Evolutionary conservation across 1,284 basidiomycete species (phyloP).

Genomic region (Apiotrichum sp.): DNA sequence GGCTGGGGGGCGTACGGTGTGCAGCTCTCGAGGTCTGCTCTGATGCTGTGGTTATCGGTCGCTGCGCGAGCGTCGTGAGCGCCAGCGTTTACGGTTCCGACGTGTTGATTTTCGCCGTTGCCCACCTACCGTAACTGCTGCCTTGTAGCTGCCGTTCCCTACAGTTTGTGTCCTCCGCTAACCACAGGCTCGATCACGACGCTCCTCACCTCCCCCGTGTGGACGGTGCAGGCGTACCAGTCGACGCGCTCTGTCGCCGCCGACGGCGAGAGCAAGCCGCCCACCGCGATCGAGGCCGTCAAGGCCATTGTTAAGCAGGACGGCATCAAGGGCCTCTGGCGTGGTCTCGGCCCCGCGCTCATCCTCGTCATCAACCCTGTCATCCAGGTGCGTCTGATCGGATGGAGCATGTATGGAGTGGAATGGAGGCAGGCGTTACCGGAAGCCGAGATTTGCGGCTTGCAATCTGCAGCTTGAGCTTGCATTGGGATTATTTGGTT

Average conservation of each 20-base stretch:
- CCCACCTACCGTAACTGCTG: background rate
- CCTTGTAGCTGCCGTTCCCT: background rate
- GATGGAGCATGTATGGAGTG: background rate
- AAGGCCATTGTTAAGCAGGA: conserved; percentile 68
- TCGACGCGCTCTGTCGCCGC: conserved; percentile 54
- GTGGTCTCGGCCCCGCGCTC: conserved; percentile 91
- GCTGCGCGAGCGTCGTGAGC: too few relatives aligned
- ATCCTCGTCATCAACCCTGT: conserved; percentile 94
- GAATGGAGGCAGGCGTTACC: too few relatives aligned
- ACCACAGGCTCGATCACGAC: conserved; percentile 76
- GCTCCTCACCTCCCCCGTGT: conserved; percentile 87
- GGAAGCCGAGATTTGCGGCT: too few relatives aligned
- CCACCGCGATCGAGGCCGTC: conserved; percentile 64
- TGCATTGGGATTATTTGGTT: too few relatives aligned
- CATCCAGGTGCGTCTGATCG: conserved; percentile 52
- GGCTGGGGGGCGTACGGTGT: too few relatives aligned
- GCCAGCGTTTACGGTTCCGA: too few relatives aligned
- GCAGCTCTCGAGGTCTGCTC: too few relatives aligned
- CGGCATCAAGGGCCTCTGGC: conserved; percentile 78
- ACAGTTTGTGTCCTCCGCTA: background rate
- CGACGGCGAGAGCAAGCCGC: conserved; percentile 46
- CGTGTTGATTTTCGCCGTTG: too few relatives aligned
- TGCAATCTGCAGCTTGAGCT: too few relatives aligned
- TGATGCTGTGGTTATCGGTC: too few relatives aligned
- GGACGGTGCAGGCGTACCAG: conserved; percentile 92